Evolutionary conservation across 306 rosid genomes (phyloP).

Genomic region (Fragaria iinumae): DNA sequence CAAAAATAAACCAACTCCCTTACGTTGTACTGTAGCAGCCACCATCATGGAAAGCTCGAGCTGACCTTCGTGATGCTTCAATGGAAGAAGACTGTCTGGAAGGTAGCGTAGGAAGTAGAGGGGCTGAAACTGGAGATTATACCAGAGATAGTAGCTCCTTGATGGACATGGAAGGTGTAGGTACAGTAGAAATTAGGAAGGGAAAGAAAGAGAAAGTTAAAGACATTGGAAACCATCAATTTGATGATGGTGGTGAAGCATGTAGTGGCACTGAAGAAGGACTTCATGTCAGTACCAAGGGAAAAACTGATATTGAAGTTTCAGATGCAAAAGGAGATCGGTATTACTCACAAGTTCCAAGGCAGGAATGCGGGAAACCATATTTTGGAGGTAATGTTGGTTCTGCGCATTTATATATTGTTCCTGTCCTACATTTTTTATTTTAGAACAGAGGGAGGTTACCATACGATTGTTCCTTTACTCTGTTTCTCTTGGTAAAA

Average conservation of each 20-base stretch:
- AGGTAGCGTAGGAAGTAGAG: constrained; percentile 61
- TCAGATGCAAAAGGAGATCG: constrained; percentile 47
- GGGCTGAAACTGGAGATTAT: constrained; percentile 72
- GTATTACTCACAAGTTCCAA: constrained; percentile 46
- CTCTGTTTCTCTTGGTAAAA: neutral
- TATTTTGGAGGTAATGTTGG: constrained; percentile 63
- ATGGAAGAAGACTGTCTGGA: constrained; percentile 57
- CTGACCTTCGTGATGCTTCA: constrained; percentile 45
- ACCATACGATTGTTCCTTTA: neutral
- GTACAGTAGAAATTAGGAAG: constrained; percentile 50
- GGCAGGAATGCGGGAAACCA: constrained; percentile 58
- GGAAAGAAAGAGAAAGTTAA: constrained; percentile 56
- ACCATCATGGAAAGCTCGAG: constrained; percentile 36
- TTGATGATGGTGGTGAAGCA: constrained; percentile 87
- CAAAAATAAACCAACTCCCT: neutral
- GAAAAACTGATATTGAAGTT: constrained; percentile 51
- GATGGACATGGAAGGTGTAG: constrained; percentile 54
- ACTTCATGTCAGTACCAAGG: constrained; percentile 44
- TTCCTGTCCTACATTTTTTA: neutral
- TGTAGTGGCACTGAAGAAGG: constrained; percentile 92
- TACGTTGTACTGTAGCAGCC: constrained; percentile 36
- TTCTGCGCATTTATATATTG: neutral
- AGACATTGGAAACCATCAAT: constrained; percentile 43
- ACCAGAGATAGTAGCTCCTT: constrained; percentile 54
- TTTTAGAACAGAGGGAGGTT: neutral